Base-by-base conservation (phyloP, 192 early-diverging fungal genomes). In the Kickxella alabastrina region DNA sequence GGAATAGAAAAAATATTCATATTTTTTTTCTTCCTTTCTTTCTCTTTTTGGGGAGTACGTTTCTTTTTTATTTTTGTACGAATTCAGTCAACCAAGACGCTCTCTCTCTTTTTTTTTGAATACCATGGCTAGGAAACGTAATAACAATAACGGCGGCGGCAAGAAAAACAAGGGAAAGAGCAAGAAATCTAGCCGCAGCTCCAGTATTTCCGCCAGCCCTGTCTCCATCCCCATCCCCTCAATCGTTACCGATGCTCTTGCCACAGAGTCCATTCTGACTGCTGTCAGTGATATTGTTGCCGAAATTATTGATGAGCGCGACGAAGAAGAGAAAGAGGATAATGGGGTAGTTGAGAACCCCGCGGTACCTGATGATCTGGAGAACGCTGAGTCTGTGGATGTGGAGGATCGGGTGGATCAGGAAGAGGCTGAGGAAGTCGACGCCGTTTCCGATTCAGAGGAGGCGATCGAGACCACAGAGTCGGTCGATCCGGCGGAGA, bases 61-160 rank as follows among this genome's bases (percentile, higher is more conserved):
- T 8, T 32, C 12, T 32, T 32, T 32, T 32, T 32, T 32, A 32
- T 12, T 12, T 32, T 32, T 32, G 31, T 32, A 8, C 12, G 12
- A 32, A 32, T 8, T 32, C 12, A 32, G 31, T 32, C n/a, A n/a
- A n/a, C n/a, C n/a, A n/a, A n/a, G n/a, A n/a, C n/a, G n/a, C n/a
- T n/a, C n/a, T n/a, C n/a, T n/a, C n/a, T n/a, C n/a, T n/a, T 3
- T 10, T 41, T 47, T 39, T 22, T 54, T 17, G 6, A 42, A 17
- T 13, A 34, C 39, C 34, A 72, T 72, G 68, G 61, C 42, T 13
- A 72, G 62, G 38, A 72, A 65, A 47, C 57, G 49, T 27, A 58
- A 52, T 32, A 54, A 42, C 54, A 58, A 51, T 18, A 21, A 12
- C 12, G 27, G 22, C 12, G 22, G 22, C 3, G 22, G 22, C 13